These are phyloP conservation scores for Stephania japonica DNA, from an alignment of 164 flowering plant species.

Conservation along the genomic window DNA sequence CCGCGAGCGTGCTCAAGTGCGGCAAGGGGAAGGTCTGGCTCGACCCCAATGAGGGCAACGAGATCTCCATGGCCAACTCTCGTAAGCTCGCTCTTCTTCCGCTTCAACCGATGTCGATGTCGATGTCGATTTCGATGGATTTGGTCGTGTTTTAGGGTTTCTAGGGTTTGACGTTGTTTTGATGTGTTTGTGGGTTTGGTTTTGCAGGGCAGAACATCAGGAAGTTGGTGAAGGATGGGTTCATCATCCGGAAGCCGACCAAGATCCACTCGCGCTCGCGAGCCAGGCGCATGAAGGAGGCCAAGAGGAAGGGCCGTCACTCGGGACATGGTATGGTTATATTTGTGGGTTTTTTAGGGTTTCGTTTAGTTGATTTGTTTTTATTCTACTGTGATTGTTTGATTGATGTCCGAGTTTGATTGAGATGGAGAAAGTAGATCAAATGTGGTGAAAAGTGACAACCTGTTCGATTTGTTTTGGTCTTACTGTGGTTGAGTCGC, in stretches of 20 bases:
- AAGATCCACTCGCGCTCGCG: slow-evolving; percentile 35
- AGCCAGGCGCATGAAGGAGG: slow-evolving; percentile 40
- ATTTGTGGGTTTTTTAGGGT: neutral
- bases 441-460: neutral
- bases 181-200: neutral
- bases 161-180: neutral
- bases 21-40: slow-evolving; percentile 41
- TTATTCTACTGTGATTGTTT: neutral
- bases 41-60: slow-evolving; percentile 38
- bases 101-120: neutral
- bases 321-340: slow-evolving; percentile 34
- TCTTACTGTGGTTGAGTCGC: too few species aligned
- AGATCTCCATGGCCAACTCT: slow-evolving; percentile 41
- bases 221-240: slow-evolving; percentile 34
- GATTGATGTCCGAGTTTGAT: neutral
- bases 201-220: slow-evolving; percentile 32
- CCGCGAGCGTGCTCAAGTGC: slow-evolving; percentile 37
- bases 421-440: too few species aligned
- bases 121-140: neutral
- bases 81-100: slow-evolving; percentile 19
- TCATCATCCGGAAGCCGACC: slow-evolving; percentile 35
- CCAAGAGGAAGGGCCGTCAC: slow-evolving; percentile 36
- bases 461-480: too few species aligned
- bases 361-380: neutral
- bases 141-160: neutral